Evolutionary conservation across 805 yeast genomes (phyloP), one percentile per base, ranked within the genome.

Genomic region (Kurtzmaniella cleridarum): DNA sequence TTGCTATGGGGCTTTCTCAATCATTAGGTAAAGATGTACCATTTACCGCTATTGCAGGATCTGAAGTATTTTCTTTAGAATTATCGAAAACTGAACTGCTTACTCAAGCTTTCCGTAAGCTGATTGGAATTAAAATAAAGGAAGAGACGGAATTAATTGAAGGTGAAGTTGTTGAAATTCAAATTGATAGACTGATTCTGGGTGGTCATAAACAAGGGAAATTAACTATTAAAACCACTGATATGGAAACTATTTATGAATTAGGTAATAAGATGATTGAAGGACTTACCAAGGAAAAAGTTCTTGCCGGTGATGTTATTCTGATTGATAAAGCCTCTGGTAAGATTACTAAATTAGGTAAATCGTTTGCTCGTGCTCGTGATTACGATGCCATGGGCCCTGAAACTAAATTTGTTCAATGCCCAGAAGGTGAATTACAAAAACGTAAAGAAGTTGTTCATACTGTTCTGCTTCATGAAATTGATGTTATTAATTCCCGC

Each of bases 331-430:
- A 93, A 64, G 90, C 96, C 10, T 78, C 90, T 37, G 99, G 98
- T 39, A 86, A 91, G 48, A 87, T 93, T 53, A 81, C 93, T 40
- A 88, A 91, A 62, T 77, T 93, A 48, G 99, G 99, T 44, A 81
- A 96, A 64, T 90, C 97, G 0, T 95, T 88, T 64, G 82, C 98
- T 5, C 79, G 97, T 51, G 95, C 97, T 5, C 78, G 98, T 53
- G 98, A 93, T 64, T 93, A 93, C 62, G 99, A 93, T 66, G 96
- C 98, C 33, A 88, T 89, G 95, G 95, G 96, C 15, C 96, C 97
- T 39, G 98, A 95, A 48, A 90, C 96, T 36, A 90, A 89, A 64
- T 93, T 93, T 60, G 96, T 93, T 42, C 97, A 93, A 64, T 84
- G 96, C 59, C 99, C 99, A 30, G 97, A 93, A 61, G 99, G 99